Percentiles rank a stretch among this genome's conserved stretches.
Conservation (phyloP, 139 green algal genomes). For the Coccomyxa sp. region DNA sequence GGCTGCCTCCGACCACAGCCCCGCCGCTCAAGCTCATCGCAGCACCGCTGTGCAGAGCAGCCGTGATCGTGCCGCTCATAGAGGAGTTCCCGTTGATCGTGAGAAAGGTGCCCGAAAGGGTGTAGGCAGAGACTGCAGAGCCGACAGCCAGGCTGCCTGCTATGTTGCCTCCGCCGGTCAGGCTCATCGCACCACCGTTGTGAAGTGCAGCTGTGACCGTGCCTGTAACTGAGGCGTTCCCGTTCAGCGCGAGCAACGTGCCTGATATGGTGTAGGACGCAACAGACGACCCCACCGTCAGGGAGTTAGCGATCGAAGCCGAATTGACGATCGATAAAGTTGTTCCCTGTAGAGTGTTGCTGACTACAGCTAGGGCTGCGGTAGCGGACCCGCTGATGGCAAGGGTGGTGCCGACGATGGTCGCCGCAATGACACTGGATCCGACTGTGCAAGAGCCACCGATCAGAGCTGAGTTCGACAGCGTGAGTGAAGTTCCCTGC, state of each 20-base stretch:
- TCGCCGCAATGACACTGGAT: not conserved
- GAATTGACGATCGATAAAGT: not conserved
- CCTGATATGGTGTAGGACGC: not conserved
- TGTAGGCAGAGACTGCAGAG: no score
- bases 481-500: not conserved
- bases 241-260: not conserved
- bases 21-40: not conserved
- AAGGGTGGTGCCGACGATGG: not conserved
- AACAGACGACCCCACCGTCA: not conserved
- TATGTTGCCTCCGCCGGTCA: not conserved
- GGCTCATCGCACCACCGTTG: not conserved
- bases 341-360: not conserved
- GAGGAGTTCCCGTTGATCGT: not conserved
- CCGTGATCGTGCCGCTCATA: not conserved
- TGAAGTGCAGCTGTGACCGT: not conserved
- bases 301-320: not conserved
- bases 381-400: not conserved
- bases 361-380: not conserved
- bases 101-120: not conserved
- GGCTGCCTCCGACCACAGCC: not conserved
- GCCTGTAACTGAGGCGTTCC: not conserved
- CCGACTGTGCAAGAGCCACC: not conserved
- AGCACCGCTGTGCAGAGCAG: not conserved
- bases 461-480: not conserved
- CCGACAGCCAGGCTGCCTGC: not conserved